phyloP scores from a whole-genome alignment of 108 stramenopile species.

The Nitzschia palea region DNA sequence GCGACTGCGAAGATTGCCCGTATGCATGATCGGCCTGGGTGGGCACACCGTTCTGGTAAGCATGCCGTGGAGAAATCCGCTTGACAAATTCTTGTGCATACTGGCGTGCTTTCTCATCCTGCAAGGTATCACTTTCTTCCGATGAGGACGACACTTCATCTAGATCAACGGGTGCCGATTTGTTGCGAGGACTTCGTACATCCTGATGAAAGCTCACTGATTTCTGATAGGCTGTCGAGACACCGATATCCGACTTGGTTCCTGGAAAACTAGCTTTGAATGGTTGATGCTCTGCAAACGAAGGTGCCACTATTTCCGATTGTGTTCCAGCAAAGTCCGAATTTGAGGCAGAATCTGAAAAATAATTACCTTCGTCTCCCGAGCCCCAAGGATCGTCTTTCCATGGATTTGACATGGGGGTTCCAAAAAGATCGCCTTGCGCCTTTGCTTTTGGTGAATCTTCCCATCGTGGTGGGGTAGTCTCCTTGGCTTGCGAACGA shows the following conservation, averaged over 20 bases:
- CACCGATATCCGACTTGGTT: conserved; percentile 29
- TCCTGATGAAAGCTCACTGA: conserved; percentile 10
- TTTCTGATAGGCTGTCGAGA: neutral
- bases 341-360: neutral
- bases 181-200: neutral
- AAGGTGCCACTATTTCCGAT: conserved; percentile 14
- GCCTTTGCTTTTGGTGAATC: neutral
- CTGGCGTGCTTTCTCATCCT: conserved; percentile 24
- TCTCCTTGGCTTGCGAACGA: conserved; percentile 1
- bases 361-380: conserved; percentile 17
- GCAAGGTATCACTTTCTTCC: conserved; percentile 26
- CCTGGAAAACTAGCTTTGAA: conserved; percentile 6
- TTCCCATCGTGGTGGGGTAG: conserved; percentile 28
- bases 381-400: conserved; percentile 35
- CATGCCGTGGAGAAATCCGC: conserved; percentile 16
- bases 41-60: neutral
- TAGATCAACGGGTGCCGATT: neutral
- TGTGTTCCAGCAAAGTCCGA: conserved; percentile 23
- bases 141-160: neutral
- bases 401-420: conserved; percentile 24
- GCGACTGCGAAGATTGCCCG: neutral
- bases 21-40: neutral
- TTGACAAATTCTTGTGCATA: conserved; percentile 34
- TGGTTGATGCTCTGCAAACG: neutral
- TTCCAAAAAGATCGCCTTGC: neutral